phyloP scores from a whole-genome alignment of 163 green algal genomes.

The Volvox carteri region DNA sequence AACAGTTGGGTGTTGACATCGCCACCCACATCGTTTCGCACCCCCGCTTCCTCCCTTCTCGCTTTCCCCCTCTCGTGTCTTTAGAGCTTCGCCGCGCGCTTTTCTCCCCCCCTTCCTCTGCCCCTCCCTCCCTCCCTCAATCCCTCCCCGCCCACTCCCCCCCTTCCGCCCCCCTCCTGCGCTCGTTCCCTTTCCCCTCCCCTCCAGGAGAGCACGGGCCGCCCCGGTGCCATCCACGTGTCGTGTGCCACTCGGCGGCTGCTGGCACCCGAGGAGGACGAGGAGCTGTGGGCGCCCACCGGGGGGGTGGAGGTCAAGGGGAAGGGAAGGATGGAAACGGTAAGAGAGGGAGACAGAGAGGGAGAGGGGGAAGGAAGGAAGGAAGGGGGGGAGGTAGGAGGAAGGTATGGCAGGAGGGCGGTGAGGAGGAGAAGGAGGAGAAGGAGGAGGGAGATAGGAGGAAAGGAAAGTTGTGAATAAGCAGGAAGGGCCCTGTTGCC shows the following conservation, averaged over 20 bases:
- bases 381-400: not conserved
- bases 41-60: too few species aligned
- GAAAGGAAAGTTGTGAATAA: not conserved
- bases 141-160: not conserved
- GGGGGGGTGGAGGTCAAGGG: slow-evolving; percentile 62
- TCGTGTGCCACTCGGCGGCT: slow-evolving; percentile 8
- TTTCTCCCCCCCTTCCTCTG: not conserved
- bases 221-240: slow-evolving; percentile 46
- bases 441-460: not conserved
- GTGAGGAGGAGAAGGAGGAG: not conserved
- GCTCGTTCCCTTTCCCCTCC: not conserved
- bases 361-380: not conserved
- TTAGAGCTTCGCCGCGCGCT: too few species aligned
- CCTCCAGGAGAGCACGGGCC: slow-evolving; percentile 33
- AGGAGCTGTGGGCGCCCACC: slow-evolving; percentile 19
- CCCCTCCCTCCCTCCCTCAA: not conserved
- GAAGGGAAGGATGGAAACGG: slow-evolving; percentile 56
- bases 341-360: not conserved
- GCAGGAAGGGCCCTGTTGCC: too few species aligned
- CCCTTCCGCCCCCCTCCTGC: not conserved
- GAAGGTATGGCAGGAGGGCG: not conserved
- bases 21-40: too few species aligned
- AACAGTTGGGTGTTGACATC: too few species aligned
- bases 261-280: slow-evolving; percentile 21
- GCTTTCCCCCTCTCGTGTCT: too few species aligned